phyloP scores from a whole-genome alignment of 2,329 filamentous ascomycete genomes.

The Beauveria asiatica region DNA sequence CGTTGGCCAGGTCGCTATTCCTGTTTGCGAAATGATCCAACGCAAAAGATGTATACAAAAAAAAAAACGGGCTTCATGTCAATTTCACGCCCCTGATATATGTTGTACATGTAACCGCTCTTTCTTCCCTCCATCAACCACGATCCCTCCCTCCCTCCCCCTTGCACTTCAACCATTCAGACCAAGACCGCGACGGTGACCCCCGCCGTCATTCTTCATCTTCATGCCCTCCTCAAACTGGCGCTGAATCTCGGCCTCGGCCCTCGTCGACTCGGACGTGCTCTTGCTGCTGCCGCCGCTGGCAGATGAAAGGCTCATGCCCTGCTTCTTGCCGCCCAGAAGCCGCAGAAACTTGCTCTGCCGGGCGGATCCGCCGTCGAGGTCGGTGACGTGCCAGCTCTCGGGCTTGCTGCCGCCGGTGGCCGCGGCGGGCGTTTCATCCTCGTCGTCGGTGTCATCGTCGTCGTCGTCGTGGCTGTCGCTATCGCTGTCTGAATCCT shows the following conservation, averaged over 20 bases:
- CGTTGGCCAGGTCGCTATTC: neutral
- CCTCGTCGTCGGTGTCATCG: conserved; percentile 18
- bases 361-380: conserved; percentile 42
- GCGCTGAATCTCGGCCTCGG: conserved; percentile 45
- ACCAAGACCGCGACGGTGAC: conserved; percentile 36
- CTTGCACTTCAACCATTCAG: conserved; percentile 36
- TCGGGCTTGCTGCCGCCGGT: conserved; percentile 23
- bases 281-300: conserved; percentile 14
- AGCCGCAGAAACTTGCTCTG: conserved; percentile 50
- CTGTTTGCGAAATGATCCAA: neutral
- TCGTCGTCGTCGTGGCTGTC: conserved; percentile 16
- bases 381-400: conserved; percentile 44
- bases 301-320: neutral
- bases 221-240: conserved; percentile 50
- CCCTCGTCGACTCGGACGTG: conserved; percentile 26
- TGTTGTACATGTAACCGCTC: neutral
- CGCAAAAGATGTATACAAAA: neutral
- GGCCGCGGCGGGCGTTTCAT: conserved; percentile 3
- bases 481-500: conserved; percentile 11
- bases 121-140: no score
- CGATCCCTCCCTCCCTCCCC: no score
- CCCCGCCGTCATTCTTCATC: conserved; percentile 44
- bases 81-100: neutral
- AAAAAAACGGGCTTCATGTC: neutral
- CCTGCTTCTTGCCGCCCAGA: conserved; percentile 22